phyloP scores from a whole-genome alignment of 352 stramenopile genomes.

The Poterioochromonas sp. region DNA sequence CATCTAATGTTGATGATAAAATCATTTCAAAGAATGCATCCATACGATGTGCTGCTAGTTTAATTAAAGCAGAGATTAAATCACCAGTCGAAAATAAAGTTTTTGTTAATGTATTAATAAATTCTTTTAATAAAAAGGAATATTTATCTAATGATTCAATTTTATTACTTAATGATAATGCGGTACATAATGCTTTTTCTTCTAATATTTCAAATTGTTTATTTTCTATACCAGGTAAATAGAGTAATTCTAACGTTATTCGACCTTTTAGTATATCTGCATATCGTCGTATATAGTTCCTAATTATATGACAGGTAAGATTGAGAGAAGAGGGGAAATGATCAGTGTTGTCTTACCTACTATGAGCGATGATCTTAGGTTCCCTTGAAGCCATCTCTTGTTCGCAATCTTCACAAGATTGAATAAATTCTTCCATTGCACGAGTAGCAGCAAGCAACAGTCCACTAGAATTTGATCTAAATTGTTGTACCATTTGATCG shows the following conservation, averaged over 20 bases:
- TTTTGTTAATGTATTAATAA: not conserved
- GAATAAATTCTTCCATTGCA: not conserved
- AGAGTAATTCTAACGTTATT: not conserved
- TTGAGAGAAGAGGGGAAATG: not conserved
- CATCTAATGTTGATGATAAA: not conserved
- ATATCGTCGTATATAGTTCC: constrained; percentile 16
- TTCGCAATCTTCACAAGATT: not conserved
- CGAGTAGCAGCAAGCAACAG: not conserved
- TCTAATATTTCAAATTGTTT: not conserved
- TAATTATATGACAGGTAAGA: not conserved
- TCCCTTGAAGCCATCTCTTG: not conserved
- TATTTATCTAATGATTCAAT: not conserved
- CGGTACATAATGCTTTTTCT: not conserved
- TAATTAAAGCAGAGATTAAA: not conserved
- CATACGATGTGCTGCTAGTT: not conserved
- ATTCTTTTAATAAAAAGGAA: not conserved
- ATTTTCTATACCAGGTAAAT: not conserved
- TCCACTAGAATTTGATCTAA: not conserved
- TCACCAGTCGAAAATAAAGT: constrained; percentile 5
- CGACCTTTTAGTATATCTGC: not conserved
- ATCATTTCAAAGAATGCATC: constrained; percentile 17
- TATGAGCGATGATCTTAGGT: not conserved
- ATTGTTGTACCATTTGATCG: not conserved
- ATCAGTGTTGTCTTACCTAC: not conserved
- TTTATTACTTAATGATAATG: not conserved